Conservation (phyloP, 805 yeast genomes). For the Yarrowia sp. region DNA sequence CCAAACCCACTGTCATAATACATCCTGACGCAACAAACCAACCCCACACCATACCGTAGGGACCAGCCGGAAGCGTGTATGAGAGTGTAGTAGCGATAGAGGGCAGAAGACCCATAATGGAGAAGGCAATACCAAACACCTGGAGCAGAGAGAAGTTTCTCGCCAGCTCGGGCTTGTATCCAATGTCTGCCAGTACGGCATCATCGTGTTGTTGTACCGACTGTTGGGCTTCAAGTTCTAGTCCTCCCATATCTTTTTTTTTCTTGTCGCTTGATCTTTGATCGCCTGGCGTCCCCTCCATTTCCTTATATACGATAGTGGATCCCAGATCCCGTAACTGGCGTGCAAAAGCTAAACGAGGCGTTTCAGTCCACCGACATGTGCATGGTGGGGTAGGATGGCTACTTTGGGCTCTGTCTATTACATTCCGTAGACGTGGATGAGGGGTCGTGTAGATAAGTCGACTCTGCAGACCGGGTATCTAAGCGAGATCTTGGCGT, state of each 20-base stretch:
- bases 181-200: slow-evolving; percentile 57
- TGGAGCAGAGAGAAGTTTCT: slow-evolving; percentile 67
- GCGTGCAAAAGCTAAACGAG: slow-evolving; percentile 5
- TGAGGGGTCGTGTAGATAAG: neutral
- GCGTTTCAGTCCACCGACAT: neutral
- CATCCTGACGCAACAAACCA: slow-evolving; percentile 69
- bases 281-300: neutral
- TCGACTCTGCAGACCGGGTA: neutral
- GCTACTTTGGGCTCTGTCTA: no score
- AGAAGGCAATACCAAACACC: slow-evolving; percentile 73
- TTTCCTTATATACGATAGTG: slow-evolving; percentile 1
- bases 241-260: slow-evolving; percentile 16
- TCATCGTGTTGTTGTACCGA: slow-evolving; percentile 25
- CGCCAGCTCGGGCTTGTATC: slow-evolving; percentile 71
- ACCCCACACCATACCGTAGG: slow-evolving; percentile 73
- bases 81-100: slow-evolving; percentile 64
- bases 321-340: neutral
- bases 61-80: slow-evolving; percentile 66
- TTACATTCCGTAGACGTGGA: no score
- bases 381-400: slow-evolving; percentile 6
- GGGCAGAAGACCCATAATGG: slow-evolving; percentile 70
- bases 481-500: neutral
- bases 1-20: slow-evolving; percentile 62
- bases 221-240: slow-evolving; percentile 22
- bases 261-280: neutral